Base-by-base conservation (phyloP, 352 stramenopile genomes). In the Phytophthora citrophthora region DNA sequence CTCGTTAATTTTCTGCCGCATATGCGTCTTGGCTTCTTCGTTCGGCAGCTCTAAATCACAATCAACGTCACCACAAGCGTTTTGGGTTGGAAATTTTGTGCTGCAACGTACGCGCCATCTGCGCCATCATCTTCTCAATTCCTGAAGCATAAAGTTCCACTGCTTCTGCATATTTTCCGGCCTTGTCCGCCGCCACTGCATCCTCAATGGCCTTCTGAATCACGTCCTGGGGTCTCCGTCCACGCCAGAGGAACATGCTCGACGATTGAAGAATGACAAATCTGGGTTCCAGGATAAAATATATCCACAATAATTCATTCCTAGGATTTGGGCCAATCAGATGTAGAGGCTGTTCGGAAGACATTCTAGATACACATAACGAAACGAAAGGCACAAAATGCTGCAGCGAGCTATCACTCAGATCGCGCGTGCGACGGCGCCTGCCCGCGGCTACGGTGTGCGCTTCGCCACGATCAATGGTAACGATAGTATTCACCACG, bases 111-210 rank as follows among this genome's bases (percentile, higher is more conserved):
- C 86, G 69, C 60, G 82, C 68, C 32, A 91, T 47, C 44, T 86
- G 69, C 32, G 60, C 52, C 61, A 95, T 79, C 70, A 95, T 86
- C 54, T 78, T 81, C 65, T 95, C 85, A 48, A 94, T 95, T 29
- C 77, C 81, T 16, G 70, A 49, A 1, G 79, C 77, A 65, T 95
- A 95, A 23, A 95, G 65, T 4, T 89, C 82, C 40, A 95, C 68
- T 16, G 87, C 87, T 13, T 64, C 50, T 18, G 62, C 63, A 26
- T 86, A 86, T 13, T 78, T 68, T 0, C 71, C 72, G 0, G 53
- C 63, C 9, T 71, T 78, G 38, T 95, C 87, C 6, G 82, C 80
- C 26, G 70, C 59, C 12, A 93, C 75, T 1, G 87, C 87, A 7
- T 63, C 63, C 49, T 89, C 68, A 8, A 93, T 77, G 26, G 63